phyloP scores from a whole-genome alignment of 805 yeast species.

The Tetrapisispora nanseiensis region DNA sequence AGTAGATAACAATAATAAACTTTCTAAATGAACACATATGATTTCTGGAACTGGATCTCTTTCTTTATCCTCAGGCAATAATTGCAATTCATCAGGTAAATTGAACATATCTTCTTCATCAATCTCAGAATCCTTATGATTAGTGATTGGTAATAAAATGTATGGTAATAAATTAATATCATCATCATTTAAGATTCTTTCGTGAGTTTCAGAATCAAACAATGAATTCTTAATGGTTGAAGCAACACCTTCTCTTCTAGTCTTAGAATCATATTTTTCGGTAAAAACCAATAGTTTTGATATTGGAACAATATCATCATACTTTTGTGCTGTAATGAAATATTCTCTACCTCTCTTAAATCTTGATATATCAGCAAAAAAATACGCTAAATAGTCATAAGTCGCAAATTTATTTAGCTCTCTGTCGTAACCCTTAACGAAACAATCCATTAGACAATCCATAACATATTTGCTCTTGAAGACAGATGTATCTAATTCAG shows the following conservation, averaged over 20 bases:
- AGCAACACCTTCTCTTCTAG: constrained; percentile 86
- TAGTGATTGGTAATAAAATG: constrained; percentile 69
- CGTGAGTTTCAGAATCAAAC: constrained; percentile 68
- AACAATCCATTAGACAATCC: constrained; percentile 81
- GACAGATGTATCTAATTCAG: constrained; percentile 34
- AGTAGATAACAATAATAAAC: constrained; percentile 68
- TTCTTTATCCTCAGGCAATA: constrained; percentile 61
- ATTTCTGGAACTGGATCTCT: constrained; percentile 66
- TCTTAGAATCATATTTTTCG: constrained; percentile 63
- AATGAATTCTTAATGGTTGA: constrained; percentile 84
- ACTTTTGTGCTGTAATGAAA: constrained; percentile 59
- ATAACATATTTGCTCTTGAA: constrained; percentile 53
- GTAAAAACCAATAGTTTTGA: constrained; percentile 78
- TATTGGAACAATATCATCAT: constrained; percentile 69
- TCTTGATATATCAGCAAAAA: constrained; percentile 84
- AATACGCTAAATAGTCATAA: constrained; percentile 75
- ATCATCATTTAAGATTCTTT: constrained; percentile 46
- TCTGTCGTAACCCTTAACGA: constrained; percentile 74
- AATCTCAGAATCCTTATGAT: constrained; percentile 58
- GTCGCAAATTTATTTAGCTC: constrained; percentile 60
- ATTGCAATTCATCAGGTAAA: constrained; percentile 81
- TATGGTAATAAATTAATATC: constrained; percentile 71
- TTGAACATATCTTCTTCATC: constrained; percentile 79
- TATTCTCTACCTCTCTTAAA: constrained; percentile 64
- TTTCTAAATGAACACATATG: constrained; percentile 65